phyloP scores from a whole-genome alignment of 192 early-diverging fungal species.

The Coemansia sp. region DNA sequence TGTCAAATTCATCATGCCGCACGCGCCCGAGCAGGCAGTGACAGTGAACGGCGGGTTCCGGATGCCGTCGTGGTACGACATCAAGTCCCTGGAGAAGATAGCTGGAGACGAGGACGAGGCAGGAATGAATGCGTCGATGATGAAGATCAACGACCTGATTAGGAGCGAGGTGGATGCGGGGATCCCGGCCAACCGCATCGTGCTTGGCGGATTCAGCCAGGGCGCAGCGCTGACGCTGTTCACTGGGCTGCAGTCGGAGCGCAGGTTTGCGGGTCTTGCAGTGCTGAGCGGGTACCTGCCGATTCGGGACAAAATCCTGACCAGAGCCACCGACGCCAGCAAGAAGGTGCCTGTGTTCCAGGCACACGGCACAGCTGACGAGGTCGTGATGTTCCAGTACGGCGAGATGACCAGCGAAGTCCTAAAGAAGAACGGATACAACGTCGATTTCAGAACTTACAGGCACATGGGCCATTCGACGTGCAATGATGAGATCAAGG shows the following conservation, averaged over 20 bases:
- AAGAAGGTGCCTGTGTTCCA: conserved; percentile 77
- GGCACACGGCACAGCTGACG: conserved; percentile 81
- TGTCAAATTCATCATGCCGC: conserved; percentile 90
- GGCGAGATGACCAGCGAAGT: conserved; percentile 67
- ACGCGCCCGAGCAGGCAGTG: conserved; percentile 70
- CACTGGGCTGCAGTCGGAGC: conserved; percentile 68
- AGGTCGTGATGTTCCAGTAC: conserved; percentile 71
- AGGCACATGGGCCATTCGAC: conserved; percentile 77
- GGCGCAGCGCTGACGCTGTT: conserved; percentile 78
- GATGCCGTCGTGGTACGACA: conserved; percentile 95
- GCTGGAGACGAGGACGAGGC: conserved; percentile 66
- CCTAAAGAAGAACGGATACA: conserved; percentile 62
- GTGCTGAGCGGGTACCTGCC: conserved; percentile 84
- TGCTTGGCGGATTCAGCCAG: conserved; percentile 95
- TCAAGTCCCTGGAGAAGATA: conserved; percentile 56
- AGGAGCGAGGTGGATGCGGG: conserved; percentile 74
- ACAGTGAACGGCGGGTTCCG: conserved; percentile 79
- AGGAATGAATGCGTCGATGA: conserved; percentile 67
- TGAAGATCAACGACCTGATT: conserved; percentile 62
- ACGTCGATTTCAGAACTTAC: conserved; percentile 78
- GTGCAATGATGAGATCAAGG: conserved; percentile 65
- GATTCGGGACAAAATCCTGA: conserved; percentile 36
- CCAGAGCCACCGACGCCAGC: conserved; percentile 61
- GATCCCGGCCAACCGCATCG: conserved; percentile 80
- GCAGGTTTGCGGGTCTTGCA: conserved; percentile 68